Percentiles rank a stretch among this genome's conserved stretches.
Evolutionary conservation across 192 early-diverging fungal species (phyloP).

Genomic region (Backusella liffmaniae): DNA sequence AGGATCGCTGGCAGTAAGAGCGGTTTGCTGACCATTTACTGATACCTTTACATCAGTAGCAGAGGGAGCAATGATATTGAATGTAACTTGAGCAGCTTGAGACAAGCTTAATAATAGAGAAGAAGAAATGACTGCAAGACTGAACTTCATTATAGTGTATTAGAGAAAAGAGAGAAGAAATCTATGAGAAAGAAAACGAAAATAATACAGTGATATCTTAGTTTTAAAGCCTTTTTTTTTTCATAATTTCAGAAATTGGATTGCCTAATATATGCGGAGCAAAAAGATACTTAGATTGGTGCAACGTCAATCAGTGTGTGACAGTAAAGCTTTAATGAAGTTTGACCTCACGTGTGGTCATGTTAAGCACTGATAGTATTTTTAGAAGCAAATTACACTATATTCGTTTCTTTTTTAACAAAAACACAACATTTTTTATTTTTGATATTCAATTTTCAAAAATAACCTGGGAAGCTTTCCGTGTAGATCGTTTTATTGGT

Average conservation of each 20-base stretch:
- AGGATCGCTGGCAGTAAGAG: constrained; percentile 34
- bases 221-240: neutral
- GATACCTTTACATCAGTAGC: constrained; percentile 38
- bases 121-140: constrained; percentile 12
- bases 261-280: constrained; percentile 7
- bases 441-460: neutral
- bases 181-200: neutral
- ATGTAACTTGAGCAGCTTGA: constrained; percentile 38
- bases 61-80: constrained; percentile 44
- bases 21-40: constrained; percentile 31
- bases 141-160: constrained; percentile 17
- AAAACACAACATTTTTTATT: neutral
- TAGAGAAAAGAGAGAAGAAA: neutral
- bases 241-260: neutral
- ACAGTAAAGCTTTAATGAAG: neutral
- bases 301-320: neutral
- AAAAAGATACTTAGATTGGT: constrained; percentile 2
- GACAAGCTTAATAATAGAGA: constrained; percentile 3
- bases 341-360: constrained; percentile 1
- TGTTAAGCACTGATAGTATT: neutral
- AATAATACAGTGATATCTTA: neutral
- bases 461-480: neutral
- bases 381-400: neutral
- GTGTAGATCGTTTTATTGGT: neutral
- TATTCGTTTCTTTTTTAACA: constrained; percentile 5